Percentiles rank a stretch among this genome's conserved stretches.
These are phyloP conservation scores for Ustilago trichophora DNA, from an alignment of 1,284 basidiomycete species.

Conservation along the genomic window DNA sequence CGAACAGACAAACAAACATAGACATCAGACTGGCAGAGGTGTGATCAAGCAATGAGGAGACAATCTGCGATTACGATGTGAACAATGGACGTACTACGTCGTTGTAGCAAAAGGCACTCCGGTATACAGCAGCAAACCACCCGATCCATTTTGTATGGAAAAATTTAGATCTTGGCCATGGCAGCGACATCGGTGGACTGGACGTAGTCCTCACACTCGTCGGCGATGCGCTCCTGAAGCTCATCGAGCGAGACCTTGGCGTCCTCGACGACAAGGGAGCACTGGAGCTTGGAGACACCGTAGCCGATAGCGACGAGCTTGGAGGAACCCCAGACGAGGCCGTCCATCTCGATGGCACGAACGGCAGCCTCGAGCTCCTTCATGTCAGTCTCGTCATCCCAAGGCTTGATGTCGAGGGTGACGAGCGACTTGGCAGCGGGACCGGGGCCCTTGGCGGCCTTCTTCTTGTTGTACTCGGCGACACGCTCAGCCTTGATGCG, in stretches of 20 bases:
- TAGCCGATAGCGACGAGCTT: slow-evolving; percentile 93
- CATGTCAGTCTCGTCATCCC: slow-evolving; percentile 99
- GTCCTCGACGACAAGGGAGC: slow-evolving; percentile 94
- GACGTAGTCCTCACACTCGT: slow-evolving; percentile 86
- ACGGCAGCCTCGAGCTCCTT: slow-evolving; percentile 81
- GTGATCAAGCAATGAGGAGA: slow-evolving; percentile 15
- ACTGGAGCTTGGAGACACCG: slow-evolving; percentile 90
- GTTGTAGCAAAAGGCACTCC: neutral
- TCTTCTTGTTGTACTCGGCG: slow-evolving; percentile 91
- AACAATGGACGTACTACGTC: neutral
- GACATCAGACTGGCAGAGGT: neutral
- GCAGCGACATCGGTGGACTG: slow-evolving; percentile 81
- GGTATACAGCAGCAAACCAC: slow-evolving; percentile 38
- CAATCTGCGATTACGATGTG: slow-evolving; percentile 10
- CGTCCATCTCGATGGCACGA: slow-evolving; percentile 86
- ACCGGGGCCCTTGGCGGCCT: slow-evolving; percentile 82
- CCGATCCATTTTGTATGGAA: neutral
- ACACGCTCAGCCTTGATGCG: slow-evolving; percentile 93
- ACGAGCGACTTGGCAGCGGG: slow-evolving; percentile 79
- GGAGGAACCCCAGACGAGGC: slow-evolving; percentile 88
- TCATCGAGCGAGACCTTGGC: slow-evolving; percentile 94
- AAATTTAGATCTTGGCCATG: slow-evolving; percentile 65
- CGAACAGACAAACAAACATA: neutral
- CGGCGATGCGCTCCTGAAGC: slow-evolving; percentile 73
- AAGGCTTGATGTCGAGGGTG: slow-evolving; percentile 94